Conservation (phyloP, 352 stramenopile species). For the Pythium biforme region DNA sequence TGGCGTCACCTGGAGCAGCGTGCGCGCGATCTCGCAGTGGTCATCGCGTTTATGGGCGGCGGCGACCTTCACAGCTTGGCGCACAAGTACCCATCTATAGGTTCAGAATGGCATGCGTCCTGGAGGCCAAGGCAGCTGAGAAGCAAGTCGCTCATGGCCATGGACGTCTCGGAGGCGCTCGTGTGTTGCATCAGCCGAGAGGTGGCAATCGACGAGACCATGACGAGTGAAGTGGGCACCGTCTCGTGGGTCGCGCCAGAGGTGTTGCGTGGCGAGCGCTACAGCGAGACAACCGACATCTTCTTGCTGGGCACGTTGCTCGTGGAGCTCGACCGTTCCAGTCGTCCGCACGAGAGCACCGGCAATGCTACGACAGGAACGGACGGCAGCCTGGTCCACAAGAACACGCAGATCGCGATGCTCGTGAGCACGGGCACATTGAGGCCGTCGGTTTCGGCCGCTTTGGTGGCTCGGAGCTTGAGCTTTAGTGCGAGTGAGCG, state of each 20-base stretch:
- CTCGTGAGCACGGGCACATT: constrained; percentile 21
- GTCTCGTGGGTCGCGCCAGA: constrained; percentile 21
- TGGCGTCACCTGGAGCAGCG: constrained; percentile 27
- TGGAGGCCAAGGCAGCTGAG: not conserved
- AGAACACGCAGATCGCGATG: constrained; percentile 22
- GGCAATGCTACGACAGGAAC: too few species aligned
- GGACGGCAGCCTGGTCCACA: not conserved
- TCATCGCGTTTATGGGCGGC: constrained; percentile 29
- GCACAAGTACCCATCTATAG: not conserved
- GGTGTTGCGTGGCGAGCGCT: constrained; percentile 22
- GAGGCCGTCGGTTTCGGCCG: constrained; percentile 3
- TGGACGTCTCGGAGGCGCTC: constrained; percentile 15
- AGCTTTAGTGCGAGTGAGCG: not conserved
- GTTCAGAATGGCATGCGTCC: not conserved
- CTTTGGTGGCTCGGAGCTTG: not conserved
- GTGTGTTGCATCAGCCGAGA: constrained; percentile 17
- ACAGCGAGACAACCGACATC: constrained; percentile 30
- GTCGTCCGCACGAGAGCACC: not conserved
- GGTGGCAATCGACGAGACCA: constrained; percentile 10
- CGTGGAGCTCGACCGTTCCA: constrained; percentile 13
- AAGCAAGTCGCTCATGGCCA: constrained; percentile 4
- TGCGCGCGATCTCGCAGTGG: constrained; percentile 26
- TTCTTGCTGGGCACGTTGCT: constrained; percentile 31
- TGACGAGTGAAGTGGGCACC: constrained; percentile 30
- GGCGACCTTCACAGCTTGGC: constrained; percentile 24